Evolutionary conservation across 1,284 basidiomycete genomes (phyloP).

Genomic region (Vanrija humicola): DNA sequence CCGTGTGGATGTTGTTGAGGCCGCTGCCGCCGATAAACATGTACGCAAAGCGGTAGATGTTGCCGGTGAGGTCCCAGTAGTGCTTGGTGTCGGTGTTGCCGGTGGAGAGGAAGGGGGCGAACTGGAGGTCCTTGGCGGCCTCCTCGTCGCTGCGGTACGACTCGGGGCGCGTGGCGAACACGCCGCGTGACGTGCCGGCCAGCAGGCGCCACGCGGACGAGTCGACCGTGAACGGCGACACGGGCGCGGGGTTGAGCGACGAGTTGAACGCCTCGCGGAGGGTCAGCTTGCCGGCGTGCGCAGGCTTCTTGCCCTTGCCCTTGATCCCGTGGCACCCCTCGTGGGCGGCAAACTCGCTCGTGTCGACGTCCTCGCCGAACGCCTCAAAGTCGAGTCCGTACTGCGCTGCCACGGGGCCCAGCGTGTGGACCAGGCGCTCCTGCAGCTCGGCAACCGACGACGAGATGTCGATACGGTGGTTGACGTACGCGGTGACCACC

Average conservation of each 20-base stretch:
- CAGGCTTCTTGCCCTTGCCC: background rate
- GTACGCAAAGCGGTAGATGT: conserved; percentile 44
- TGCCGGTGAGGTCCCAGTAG: conserved; percentile 43
- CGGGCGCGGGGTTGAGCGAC: conserved; percentile 42
- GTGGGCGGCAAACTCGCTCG: conserved; percentile 12
- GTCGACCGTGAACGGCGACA: conserved; percentile 39
- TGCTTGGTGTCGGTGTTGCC: conserved; percentile 46
- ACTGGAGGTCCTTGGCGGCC: conserved; percentile 25
- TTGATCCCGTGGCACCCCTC: conserved; percentile 13
- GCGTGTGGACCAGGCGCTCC: conserved; percentile 26
- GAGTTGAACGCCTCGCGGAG: conserved; percentile 33
- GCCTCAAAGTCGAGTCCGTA: conserved; percentile 39
- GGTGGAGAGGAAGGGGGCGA: conserved; percentile 36
- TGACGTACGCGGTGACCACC: conserved; percentile 36
- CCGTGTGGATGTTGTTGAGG: conserved; percentile 34
- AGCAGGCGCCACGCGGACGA: conserved; percentile 38
- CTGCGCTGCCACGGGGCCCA: conserved; percentile 32
- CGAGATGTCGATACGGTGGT: conserved; percentile 43
- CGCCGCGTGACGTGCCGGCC: conserved; percentile 32
- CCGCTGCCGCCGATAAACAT: conserved; percentile 5
- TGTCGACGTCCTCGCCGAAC: conserved; percentile 31
- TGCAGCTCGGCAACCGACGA: conserved; percentile 34
- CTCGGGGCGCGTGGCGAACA: conserved; percentile 29
- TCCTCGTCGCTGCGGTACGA: conserved; percentile 5
- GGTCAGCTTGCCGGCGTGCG: conserved; percentile 26